Conservation (phyloP, 139 green algal genomes). For the Closterium sp. region DNA sequence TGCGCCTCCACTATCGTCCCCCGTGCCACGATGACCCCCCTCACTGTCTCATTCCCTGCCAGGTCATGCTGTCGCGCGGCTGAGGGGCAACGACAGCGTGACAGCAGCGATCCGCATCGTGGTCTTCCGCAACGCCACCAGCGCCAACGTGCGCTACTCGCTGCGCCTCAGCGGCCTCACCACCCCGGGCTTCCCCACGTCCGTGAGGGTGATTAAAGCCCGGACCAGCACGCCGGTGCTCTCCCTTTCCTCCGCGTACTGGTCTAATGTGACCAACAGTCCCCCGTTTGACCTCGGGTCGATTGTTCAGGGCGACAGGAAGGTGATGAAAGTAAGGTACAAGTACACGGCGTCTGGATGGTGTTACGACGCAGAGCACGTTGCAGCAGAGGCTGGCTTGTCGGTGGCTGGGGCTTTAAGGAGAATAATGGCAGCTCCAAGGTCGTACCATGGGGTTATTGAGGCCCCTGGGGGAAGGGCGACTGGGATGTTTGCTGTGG, state of each 20-base stretch:
- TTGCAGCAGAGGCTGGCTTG: not conserved
- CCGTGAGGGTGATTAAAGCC: not conserved
- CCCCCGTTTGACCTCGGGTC: not conserved
- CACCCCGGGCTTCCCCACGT: not conserved
- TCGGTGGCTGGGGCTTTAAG: not conserved
- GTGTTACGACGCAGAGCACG: not conserved
- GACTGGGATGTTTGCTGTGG: too few species aligned
- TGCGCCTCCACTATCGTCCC: too few species aligned
- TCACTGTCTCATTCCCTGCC: not conserved
- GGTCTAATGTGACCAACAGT: not conserved
- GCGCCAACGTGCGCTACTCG: not conserved
- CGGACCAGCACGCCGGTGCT: not conserved
- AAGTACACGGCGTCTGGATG: not conserved
- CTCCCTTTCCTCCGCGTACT: not conserved
- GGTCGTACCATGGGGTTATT: too few species aligned
- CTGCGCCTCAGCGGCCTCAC: not conserved
- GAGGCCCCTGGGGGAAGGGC: too few species aligned
- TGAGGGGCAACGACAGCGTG: not conserved
- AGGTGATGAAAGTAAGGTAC: not conserved
- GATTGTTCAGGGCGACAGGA: not conserved
- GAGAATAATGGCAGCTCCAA: not conserved
- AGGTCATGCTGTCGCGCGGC: not conserved
- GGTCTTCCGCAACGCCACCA: not conserved
- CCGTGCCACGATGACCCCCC: too few species aligned
- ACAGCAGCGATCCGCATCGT: not conserved